Conservation (phyloP, 805 yeast genomes). For the Suhomyces pyralidae region DNA sequence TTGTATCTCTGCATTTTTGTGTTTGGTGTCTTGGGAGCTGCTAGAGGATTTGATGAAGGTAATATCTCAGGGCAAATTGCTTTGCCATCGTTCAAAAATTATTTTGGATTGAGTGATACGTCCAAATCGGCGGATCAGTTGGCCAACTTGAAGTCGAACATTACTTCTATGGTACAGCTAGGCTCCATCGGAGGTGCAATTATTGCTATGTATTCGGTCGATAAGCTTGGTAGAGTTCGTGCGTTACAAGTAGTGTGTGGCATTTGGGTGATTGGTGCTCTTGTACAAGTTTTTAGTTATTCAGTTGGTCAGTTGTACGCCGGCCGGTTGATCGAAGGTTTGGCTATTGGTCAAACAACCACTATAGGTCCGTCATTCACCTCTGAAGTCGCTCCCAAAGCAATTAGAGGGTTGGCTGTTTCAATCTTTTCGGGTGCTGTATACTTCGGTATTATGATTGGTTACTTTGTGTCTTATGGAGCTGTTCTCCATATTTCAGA, state of each 20-base stretch:
- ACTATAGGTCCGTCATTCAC: conserved; percentile 24
- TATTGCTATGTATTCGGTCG: conserved; percentile 23
- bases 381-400: conserved; percentile 22
- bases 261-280: conserved; percentile 20
- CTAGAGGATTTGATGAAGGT: conserved; percentile 25
- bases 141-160: conserved; percentile 22
- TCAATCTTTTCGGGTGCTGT: conserved; percentile 25
- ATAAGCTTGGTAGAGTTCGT: conserved; percentile 21
- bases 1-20: conserved; percentile 19
- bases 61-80: conserved; percentile 20
- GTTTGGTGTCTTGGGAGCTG: conserved; percentile 23
- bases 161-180: conserved; percentile 24
- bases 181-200: conserved; percentile 23
- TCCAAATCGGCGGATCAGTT: conserved; percentile 13
- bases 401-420: conserved; percentile 21
- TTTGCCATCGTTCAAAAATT: conserved; percentile 15
- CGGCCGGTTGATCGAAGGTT: conserved; percentile 23
- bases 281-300: conserved; percentile 15
- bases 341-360: conserved; percentile 25
- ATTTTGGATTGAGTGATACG: conserved; percentile 17
- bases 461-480: conserved; percentile 42
- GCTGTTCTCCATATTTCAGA: conserved; percentile 34
- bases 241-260: conserved; percentile 19
- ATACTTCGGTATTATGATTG: conserved; percentile 20
- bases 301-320: conserved; percentile 23